Evolutionary conservation across 2,329 filamentous ascomycete species (phyloP).

Genomic region (Acrodontium crateriforme): DNA sequence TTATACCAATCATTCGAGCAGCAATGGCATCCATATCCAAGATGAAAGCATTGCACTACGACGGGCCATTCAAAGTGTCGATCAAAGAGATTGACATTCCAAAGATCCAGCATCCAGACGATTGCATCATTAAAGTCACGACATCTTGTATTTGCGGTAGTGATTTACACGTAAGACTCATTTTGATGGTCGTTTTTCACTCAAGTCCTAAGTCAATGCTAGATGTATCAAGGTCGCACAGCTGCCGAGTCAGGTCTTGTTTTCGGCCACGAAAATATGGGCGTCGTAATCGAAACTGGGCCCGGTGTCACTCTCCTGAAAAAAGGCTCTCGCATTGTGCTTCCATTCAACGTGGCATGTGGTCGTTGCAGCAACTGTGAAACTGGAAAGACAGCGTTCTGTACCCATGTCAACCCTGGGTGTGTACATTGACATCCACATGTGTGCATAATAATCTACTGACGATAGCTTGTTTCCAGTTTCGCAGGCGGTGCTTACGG

Average conservation of each 20-base stretch:
- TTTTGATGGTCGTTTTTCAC: too few species aligned
- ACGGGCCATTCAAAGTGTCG: conserved; percentile 44
- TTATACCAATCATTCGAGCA: too few species aligned
- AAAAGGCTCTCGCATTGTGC: conserved; percentile 49
- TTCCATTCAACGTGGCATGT: conserved; percentile 53
- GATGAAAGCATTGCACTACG: conserved; percentile 52
- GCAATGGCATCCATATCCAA: too few species aligned
- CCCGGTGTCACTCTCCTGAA: conserved; percentile 46
- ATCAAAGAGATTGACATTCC: conserved; percentile 46
- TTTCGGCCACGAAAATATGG: conserved; percentile 40
- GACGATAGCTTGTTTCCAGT: conserved; percentile 35
- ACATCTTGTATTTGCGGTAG: conserved; percentile 37
- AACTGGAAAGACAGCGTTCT: conserved; percentile 50
- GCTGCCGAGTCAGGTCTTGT: conserved; percentile 48
- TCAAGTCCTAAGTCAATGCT: too few species aligned
- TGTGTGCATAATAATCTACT: neutral
- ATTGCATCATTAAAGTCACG: conserved; percentile 51
- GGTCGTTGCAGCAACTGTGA: conserved; percentile 51
- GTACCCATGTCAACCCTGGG: conserved; percentile 34
- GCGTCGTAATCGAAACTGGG: conserved; percentile 34
- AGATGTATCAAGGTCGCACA: conserved; percentile 54
- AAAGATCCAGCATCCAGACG: conserved; percentile 48
- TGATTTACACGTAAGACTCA: conserved; percentile 25
- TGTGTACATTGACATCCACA: neutral
- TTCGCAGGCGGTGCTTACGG: conserved; percentile 48